Conservation (phyloP, 345 rosid genomes). For the Combretum micranthum region DNA sequence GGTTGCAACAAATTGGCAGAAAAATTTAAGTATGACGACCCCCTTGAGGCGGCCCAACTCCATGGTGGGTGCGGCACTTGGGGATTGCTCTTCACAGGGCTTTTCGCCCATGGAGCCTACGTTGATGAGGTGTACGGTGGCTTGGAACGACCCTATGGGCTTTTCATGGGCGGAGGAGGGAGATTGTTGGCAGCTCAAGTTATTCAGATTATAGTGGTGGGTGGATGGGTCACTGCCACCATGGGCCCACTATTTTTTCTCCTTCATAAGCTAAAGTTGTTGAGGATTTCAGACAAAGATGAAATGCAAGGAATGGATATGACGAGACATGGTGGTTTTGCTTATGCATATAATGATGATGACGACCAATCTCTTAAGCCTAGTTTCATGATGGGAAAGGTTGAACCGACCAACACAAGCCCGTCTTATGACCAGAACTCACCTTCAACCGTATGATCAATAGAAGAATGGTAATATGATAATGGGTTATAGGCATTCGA, state of each 20-base stretch:
- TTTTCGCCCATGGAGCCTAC: conserved; percentile 32
- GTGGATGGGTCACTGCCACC: conserved; percentile 14
- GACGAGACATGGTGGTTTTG: conserved; percentile 17
- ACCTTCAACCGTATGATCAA: conserved; percentile 13
- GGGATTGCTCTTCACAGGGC: conserved; percentile 50
- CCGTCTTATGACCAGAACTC: conserved; percentile 2
- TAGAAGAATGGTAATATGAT: no score
- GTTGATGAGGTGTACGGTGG: conserved; percentile 30
- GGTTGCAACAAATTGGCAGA: conserved; percentile 44
- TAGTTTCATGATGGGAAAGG: conserved; percentile 4
- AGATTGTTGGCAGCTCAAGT: conserved; percentile 12
- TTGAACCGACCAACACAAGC: conserved; percentile 4
- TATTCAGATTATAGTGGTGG: conserved; percentile 11
- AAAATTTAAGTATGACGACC: conserved; percentile 39
- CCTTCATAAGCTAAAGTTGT: conserved; percentile 13
- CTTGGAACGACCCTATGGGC: conserved; percentile 12
- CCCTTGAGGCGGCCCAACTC: conserved; percentile 52
- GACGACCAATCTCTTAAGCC: conserved; percentile 10
- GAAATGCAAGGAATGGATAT: conserved; percentile 18
- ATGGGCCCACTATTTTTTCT: conserved; percentile 17
- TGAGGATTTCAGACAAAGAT: conserved; percentile 14
- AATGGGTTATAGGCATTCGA: no score
- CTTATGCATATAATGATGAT: conserved; percentile 14
- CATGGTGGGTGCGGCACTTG: conserved; percentile 54
- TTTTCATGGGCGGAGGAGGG: conserved; percentile 19